Evolutionary conservation across 306 rosid species (phyloP).

Genomic region (Cicer pinnatifidum): DNA sequence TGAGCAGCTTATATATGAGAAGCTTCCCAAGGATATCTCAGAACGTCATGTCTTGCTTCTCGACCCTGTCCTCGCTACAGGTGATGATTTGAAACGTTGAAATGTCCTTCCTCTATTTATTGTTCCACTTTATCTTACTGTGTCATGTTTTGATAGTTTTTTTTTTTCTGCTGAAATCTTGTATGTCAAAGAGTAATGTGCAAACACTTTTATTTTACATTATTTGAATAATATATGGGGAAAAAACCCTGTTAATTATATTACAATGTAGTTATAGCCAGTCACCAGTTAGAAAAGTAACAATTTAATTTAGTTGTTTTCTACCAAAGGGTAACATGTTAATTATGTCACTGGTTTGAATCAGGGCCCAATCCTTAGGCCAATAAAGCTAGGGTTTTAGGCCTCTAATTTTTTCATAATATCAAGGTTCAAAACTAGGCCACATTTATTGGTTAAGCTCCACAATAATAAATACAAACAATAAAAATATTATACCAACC

Average conservation of each 20-base stretch:
- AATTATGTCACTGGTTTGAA: slow-evolving; percentile 22
- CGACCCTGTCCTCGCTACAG: slow-evolving; percentile 98
- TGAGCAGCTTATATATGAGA: slow-evolving; percentile 92
- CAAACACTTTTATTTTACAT: not conserved
- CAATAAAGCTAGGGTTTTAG: too few species aligned
- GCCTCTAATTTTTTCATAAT: too few species aligned
- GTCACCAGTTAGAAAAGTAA: not conserved
- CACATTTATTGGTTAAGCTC: too few species aligned
- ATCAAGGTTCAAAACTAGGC: too few species aligned
- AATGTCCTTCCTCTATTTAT: slow-evolving; percentile 34
- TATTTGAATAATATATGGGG: slow-evolving; percentile 21
- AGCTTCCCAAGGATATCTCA: slow-evolving; percentile 94
- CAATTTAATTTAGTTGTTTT: not conserved
- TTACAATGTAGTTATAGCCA: slow-evolving; percentile 10
- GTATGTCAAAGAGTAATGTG: not conserved
- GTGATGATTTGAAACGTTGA: slow-evolving; percentile 50
- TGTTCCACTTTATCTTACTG: slow-evolving; percentile 15
- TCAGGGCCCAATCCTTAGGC: too few species aligned
- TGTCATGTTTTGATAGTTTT: slow-evolving; percentile 27
- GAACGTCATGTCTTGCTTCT: slow-evolving; percentile 98
- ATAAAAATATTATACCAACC: too few species aligned
- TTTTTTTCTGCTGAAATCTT: not conserved
- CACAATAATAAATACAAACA: too few species aligned
- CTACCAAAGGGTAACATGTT: not conserved
- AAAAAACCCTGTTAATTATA: slow-evolving; percentile 5